Percentiles rank a stretch among this genome's conserved stretches.
These are phyloP conservation scores for Canavalia gladiata DNA, from an alignment of 306 rosid species.

Conservation along the genomic window DNA sequence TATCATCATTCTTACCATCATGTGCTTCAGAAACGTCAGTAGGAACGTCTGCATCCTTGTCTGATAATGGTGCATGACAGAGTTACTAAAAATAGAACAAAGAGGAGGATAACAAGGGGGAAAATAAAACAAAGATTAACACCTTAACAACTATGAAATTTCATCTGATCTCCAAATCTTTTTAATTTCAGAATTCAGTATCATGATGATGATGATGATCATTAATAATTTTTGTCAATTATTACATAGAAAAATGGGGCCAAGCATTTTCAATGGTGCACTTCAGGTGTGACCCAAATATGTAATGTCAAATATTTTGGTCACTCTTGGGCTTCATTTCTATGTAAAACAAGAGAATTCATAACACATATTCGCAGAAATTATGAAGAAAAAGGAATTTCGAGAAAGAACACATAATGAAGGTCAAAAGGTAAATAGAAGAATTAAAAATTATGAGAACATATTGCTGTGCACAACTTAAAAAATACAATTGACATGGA, in stretches of 20 bases:
- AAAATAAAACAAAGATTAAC: slow-evolving; percentile 10
- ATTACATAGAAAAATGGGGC: not conserved
- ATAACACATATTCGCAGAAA: too few relatives aligned
- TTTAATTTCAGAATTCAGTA: slow-evolving; percentile 23
- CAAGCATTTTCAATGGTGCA: not conserved
- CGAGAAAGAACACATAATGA: not conserved
- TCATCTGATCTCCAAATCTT: not conserved
- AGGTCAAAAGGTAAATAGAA: not conserved
- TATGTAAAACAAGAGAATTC: too few relatives aligned
- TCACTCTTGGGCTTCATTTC: not conserved
- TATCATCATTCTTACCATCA: slow-evolving; percentile 54
- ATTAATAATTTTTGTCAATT: not conserved
- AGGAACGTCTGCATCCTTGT: slow-evolving; percentile 53
- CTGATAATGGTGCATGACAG: slow-evolving; percentile 47
- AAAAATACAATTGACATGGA: slow-evolving; percentile 8
- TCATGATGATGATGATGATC: not conserved
- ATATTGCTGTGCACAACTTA: not conserved
- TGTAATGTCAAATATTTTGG: not conserved
- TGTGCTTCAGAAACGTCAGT: slow-evolving; percentile 55
- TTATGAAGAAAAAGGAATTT: not conserved
- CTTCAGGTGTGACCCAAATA: slow-evolving; percentile 1
- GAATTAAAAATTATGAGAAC: not conserved
- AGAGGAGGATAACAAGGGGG: slow-evolving; percentile 11
- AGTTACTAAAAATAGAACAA: slow-evolving; percentile 21
- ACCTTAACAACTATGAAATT: slow-evolving; percentile 1